phyloP scores from a whole-genome alignment of 148 eudicot genomes.

The Selenicereus undatus region DNA sequence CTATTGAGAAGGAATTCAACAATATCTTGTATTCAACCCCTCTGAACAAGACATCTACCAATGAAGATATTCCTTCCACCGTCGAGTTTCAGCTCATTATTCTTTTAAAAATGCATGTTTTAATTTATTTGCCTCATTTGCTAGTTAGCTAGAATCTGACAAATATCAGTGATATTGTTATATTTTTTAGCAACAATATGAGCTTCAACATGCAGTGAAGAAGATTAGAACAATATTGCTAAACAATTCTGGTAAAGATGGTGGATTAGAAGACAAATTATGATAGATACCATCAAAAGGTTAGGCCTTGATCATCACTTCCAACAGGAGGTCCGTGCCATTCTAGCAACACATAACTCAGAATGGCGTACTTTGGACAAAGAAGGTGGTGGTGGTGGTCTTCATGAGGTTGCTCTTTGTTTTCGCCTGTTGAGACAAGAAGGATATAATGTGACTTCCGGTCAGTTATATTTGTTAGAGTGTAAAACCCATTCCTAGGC shows the following conservation, averaged over 20 bases:
- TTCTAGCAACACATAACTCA: conserved; percentile 13
- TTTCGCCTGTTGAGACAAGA: conserved; percentile 46
- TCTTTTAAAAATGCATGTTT: background rate
- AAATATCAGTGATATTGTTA: background rate
- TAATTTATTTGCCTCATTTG: too few relatives aligned
- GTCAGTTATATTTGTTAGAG: conserved; percentile 16
- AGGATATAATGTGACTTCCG: conserved; percentile 31
- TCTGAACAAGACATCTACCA: background rate
- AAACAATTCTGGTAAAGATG: background rate
- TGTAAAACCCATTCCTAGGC: too few relatives aligned
- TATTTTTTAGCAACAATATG: background rate
- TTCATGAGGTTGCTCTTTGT: conserved; percentile 34
- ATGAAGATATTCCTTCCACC: background rate
- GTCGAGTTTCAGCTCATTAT: background rate
- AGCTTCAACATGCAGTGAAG: background rate
- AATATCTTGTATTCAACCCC: background rate
- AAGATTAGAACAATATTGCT: conserved; percentile 6
- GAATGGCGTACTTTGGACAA: background rate
- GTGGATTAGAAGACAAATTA: conserved; percentile 9
- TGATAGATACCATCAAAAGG: conserved; percentile 21
- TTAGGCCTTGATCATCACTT: conserved; percentile 36
- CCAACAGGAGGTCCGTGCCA: conserved; percentile 29
- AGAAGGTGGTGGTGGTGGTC: conserved; percentile 5
- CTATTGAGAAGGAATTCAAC: background rate
- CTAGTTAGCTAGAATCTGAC: background rate